phyloP scores from a whole-genome alignment of 139 green algal genomes.

The Coccomyxa sp. region DNA sequence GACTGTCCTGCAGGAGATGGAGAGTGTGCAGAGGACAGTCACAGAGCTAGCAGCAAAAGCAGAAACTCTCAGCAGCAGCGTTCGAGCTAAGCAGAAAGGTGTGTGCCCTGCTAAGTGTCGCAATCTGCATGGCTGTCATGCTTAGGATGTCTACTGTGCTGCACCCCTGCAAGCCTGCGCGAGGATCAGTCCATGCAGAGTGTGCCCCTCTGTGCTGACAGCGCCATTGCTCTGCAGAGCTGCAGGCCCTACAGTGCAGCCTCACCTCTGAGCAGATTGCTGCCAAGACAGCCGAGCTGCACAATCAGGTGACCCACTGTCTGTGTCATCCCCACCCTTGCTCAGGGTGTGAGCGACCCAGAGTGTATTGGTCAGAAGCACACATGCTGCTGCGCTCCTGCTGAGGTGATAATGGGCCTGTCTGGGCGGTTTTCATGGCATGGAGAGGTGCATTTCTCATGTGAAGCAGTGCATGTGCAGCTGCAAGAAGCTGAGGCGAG shows the following conservation, averaged over 20 bases:
- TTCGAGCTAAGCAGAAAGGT: slow-evolving; percentile 25
- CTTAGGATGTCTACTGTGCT: neutral
- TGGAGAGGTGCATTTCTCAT: no score
- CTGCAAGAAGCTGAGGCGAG: slow-evolving; percentile 9
- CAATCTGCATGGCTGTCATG: no score
- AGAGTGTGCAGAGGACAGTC: slow-evolving; percentile 22
- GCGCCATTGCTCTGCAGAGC: slow-evolving; percentile 32
- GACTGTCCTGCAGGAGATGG: slow-evolving; percentile 37
- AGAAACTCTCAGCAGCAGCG: neutral
- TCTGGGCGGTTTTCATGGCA: no score
- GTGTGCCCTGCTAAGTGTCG: neutral
- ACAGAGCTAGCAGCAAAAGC: slow-evolving; percentile 13
- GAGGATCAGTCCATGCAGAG: no score
- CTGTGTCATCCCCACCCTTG: no score
- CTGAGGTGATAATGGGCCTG: no score
- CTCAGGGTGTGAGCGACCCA: no score
- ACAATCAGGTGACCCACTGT: slow-evolving; percentile 3
- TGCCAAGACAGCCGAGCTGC: slow-evolving; percentile 1
- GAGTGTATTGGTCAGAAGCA: no score
- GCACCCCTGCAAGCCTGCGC: neutral
- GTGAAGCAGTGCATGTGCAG: slow-evolving; percentile 28
- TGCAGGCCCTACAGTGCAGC: slow-evolving; percentile 23
- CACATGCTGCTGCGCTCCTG: no score
- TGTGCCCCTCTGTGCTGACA: neutral
- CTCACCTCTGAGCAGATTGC: slow-evolving; percentile 41